These are phyloP conservation scores for Lichtheimia corymbifera DNA, from an alignment of 371 early-diverging fungal genomes.

Conservation along the genomic window DNA sequence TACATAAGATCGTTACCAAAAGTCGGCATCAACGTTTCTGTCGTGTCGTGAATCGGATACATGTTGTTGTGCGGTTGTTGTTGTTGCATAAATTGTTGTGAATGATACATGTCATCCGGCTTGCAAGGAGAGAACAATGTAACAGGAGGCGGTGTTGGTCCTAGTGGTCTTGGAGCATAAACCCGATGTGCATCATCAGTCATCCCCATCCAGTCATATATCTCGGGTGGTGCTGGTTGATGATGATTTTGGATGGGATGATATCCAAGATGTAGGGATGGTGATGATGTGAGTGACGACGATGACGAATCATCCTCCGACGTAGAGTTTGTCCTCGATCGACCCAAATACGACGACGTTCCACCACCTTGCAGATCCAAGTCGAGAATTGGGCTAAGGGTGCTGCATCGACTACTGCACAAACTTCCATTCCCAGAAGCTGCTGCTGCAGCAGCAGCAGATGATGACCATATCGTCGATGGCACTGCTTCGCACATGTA, in stretches of 20 bases:
- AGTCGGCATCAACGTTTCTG: neutral
- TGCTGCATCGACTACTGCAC: conserved; percentile 27
- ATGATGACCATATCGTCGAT: no score
- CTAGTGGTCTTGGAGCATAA: conserved; percentile 1
- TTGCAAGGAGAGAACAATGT: conserved; percentile 40
- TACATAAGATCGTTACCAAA: neutral
- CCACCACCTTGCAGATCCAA: conserved; percentile 2
- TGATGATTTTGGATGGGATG: neutral
- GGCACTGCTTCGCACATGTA: no score
- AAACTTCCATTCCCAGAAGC: conserved; percentile 1
- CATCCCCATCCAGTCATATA: conserved; percentile 5
- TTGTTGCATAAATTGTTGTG: conserved; percentile 4
- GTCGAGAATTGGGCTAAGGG: conserved; percentile 29
- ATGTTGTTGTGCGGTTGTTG: neutral
- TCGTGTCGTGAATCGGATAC: neutral
- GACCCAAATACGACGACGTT: neutral
- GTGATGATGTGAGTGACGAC: conserved; percentile 33
- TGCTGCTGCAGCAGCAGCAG: conserved; percentile 7
- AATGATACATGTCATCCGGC: conserved; percentile 13
- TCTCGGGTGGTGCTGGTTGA: neutral
- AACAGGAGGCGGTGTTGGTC: conserved; percentile 24
- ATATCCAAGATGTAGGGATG: conserved; percentile 14
- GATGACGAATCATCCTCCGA: conserved; percentile 28
- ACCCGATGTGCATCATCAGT: neutral
- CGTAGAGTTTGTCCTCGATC: conserved; percentile 7